Evolutionary conservation across 495 filamentous ascomycete species (phyloP), one percentile per base, ranked within the genome.

Genomic region (Umbilicaria muhlenbergii): DNA sequence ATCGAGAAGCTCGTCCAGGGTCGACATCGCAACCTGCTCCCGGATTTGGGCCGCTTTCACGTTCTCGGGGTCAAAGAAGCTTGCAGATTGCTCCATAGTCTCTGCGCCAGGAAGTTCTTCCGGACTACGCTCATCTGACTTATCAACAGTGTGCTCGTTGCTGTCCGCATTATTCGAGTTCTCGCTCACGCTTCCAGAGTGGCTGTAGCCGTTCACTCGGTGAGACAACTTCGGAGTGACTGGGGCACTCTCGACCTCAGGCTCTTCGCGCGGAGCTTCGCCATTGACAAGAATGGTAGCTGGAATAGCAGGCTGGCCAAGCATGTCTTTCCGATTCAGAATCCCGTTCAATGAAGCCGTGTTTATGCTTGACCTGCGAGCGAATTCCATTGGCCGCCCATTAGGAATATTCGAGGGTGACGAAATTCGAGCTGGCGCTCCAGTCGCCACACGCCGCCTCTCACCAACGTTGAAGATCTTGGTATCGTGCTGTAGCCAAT

Each of bases 381-480:
- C 62, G 0, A 63, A 67, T 50, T 66, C 63, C 21, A 66, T 48
- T 15, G 67, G 60, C 32, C 66, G 61, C 32, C 60, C 24, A 28
- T 28, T 28, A 10, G 24, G 8, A 8, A 28, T 28, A 3, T 28
- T 10, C 6, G 6, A 28, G 5, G 24, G 24, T 28, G 24, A 28
- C 4, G 24, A 6, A 1, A 28, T 28, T 28, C 24, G 24, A 6
- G 24, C 24, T 37, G 35, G 1, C 11, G 17, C 59, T 10, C 80
- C 78, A 32, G 83, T 84, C 16, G 80, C 83, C 32, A 87, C 71
- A 42, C 91, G 81, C 51, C 91, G 70, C 51, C 86, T 77, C 55
- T 93, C 85, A 36, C 91, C 91, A 34, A 98, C 91, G 50, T 98
- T 98, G 74, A 98, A 98, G 48, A 98, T 95, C 51, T 72, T 70